Conservation (phyloP, 139 green algal species). For the Chlamydomonas eustigma region DNA sequence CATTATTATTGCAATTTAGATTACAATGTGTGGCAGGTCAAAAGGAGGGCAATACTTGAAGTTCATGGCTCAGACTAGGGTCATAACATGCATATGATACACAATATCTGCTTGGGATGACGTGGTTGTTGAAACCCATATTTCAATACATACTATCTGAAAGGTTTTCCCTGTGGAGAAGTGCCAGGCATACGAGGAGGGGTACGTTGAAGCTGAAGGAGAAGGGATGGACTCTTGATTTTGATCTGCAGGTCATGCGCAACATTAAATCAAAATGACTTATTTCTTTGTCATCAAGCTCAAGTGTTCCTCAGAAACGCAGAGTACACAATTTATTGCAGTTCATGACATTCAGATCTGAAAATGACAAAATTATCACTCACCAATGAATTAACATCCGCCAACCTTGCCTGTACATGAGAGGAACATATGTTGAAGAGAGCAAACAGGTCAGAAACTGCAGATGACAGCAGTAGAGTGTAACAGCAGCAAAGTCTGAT, state of each 20-base stretch:
- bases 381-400: constrained; percentile 58
- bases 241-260: constrained; percentile 57
- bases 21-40: too few relatives aligned
- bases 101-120: too few relatives aligned
- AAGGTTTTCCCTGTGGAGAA: not conserved
- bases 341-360: not conserved
- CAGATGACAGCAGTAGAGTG: too few relatives aligned
- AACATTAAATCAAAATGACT: not conserved
- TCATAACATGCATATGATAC: too few relatives aligned
- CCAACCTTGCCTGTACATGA: constrained; percentile 32
- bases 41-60: too few relatives aligned
- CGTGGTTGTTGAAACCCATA: too few relatives aligned
- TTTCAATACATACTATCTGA: not conserved
- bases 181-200: constrained; percentile 24
- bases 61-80: too few relatives aligned
- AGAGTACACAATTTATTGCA: not conserved
- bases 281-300: not conserved
- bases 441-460: too few relatives aligned
- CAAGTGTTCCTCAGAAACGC: constrained; percentile 5
- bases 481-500: too few relatives aligned
- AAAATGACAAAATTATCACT: too few relatives aligned
- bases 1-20: too few relatives aligned
- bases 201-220: constrained; percentile 62
- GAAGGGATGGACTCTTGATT: constrained; percentile 59
- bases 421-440: too few relatives aligned